phyloP scores from a whole-genome alignment of 768 basidiomycete genomes.

The Xerocomellus dryophilus region DNA sequence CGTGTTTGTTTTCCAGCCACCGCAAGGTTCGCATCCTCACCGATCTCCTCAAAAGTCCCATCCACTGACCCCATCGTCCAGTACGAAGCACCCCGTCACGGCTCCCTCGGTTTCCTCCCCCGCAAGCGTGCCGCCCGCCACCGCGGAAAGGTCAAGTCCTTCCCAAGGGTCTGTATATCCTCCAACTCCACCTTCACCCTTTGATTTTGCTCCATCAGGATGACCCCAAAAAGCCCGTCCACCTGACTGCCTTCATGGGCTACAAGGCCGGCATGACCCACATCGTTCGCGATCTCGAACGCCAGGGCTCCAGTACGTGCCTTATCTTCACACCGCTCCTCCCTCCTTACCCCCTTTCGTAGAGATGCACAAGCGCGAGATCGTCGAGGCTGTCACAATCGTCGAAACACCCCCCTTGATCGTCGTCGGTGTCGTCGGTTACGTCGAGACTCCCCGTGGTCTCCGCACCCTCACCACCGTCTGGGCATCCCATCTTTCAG shows the following conservation, averaged over 20 bases:
- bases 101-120: conserved; percentile 96
- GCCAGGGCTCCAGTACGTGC: conserved; percentile 94
- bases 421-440: conserved; percentile 96
- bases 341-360: conserved; percentile 10
- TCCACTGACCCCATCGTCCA: conserved; percentile 36
- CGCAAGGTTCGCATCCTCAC: conserved; percentile 65
- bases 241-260: conserved; percentile 96
- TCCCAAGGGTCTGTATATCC: conserved; percentile 77
- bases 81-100: conserved; percentile 99
- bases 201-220: conserved; percentile 53
- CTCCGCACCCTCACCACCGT: conserved; percentile 98
- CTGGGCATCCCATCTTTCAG: conserved; percentile 96
- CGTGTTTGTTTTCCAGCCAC: conserved; percentile 49
- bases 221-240: conserved; percentile 98
- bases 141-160: conserved; percentile 98
- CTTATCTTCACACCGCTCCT: neutral
- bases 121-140: conserved; percentile 96
- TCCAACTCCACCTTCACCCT: neutral
- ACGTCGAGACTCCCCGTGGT: conserved; percentile 99
- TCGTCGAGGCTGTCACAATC: conserved; percentile 96
- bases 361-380: conserved; percentile 99
- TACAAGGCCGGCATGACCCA: conserved; percentile 99
- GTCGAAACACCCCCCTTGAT: conserved; percentile 97
- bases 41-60: neutral
- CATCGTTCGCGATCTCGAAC: conserved; percentile 97